These are phyloP conservation scores for Naumovozyma baii DNA, from an alignment of 805 yeast species.

Conservation along the genomic window DNA sequence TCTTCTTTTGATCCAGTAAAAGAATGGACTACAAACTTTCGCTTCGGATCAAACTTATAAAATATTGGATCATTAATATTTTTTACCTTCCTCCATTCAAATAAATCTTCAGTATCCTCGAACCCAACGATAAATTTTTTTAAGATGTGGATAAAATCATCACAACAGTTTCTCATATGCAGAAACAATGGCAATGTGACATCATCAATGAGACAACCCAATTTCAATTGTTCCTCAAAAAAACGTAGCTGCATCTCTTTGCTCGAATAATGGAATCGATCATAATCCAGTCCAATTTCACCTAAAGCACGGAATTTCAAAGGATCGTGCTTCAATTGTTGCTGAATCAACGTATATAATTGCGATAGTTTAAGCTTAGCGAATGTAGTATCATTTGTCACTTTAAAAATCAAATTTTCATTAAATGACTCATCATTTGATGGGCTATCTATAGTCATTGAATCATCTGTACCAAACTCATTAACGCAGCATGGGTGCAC, in stretches of 20 bases:
- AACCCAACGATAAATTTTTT: constrained; percentile 47
- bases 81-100: constrained; percentile 5
- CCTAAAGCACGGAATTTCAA: constrained; percentile 77
- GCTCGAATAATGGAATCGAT: constrained; percentile 68
- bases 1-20: constrained; percentile 79
- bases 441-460: constrained; percentile 24
- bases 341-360: constrained; percentile 40
- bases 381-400: constrained; percentile 4
- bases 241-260: constrained; percentile 55
- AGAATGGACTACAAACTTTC: constrained; percentile 85
- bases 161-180: constrained; percentile 81
- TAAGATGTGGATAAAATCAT: constrained; percentile 62
- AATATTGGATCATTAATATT: constrained; percentile 9
- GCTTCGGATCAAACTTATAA: constrained; percentile 28
- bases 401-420: constrained; percentile 5
- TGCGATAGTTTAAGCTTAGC: constrained; percentile 28
- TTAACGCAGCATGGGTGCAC: constrained; percentile 88
- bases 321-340: constrained; percentile 35
- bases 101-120: constrained; percentile 24
- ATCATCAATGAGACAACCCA: constrained; percentile 32
- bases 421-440: constrained; percentile 18
- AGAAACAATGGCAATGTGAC: constrained; percentile 70
- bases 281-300: constrained; percentile 93
- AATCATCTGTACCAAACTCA: constrained; percentile 35
- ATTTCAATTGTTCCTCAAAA: constrained; percentile 65